phyloP scores from a whole-genome alignment of 306 rosid genomes.

The Cyclanthera cordifolia region DNA sequence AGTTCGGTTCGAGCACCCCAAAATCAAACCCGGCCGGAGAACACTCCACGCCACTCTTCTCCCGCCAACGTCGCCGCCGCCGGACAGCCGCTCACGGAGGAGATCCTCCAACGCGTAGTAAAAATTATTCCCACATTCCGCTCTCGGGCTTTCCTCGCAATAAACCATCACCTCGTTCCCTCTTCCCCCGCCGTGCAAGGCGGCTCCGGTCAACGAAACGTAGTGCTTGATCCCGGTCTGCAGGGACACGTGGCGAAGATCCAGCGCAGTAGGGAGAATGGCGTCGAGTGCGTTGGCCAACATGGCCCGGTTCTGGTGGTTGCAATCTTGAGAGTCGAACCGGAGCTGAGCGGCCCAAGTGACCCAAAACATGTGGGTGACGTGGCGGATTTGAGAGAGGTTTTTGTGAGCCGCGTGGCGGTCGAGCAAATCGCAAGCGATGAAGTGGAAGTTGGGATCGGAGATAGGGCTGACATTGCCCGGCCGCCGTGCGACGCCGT shows the following conservation, averaged over 20 bases:
- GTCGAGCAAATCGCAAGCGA: slow-evolving; percentile 63
- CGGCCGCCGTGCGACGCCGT: slow-evolving; percentile 67
- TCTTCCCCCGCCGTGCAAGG: slow-evolving; percentile 16
- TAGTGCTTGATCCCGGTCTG: slow-evolving; percentile 93
- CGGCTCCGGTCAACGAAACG: slow-evolving; percentile 40
- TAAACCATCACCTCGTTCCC: slow-evolving; percentile 17
- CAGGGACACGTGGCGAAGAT: slow-evolving; percentile 62
- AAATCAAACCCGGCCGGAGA: slow-evolving; percentile 67
- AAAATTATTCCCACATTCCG: slow-evolving; percentile 32
- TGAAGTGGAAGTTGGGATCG: slow-evolving; percentile 49
- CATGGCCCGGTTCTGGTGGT: slow-evolving; percentile 60
- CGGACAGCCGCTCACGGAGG: slow-evolving; percentile 48
- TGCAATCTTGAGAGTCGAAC: slow-evolving; percentile 38
- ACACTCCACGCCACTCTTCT: slow-evolving; percentile 55
- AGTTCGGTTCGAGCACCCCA: slow-evolving; percentile 59
- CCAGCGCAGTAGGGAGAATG: slow-evolving; percentile 31
- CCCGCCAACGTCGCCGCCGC: slow-evolving; percentile 14
- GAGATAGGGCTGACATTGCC: slow-evolving; percentile 20
- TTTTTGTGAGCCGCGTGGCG: slow-evolving; percentile 40
- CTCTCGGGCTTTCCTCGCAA: slow-evolving; percentile 53
- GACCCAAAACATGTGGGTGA: slow-evolving; percentile 80
- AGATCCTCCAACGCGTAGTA: slow-evolving; percentile 73
- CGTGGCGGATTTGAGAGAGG: slow-evolving; percentile 42
- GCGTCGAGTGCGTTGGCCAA: slow-evolving; percentile 54
- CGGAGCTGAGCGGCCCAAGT: slow-evolving; percentile 85